Evolutionary conservation across 1,284 basidiomycete species (phyloP), one percentile per base, ranked within the genome.

Genomic region (Trametes versicolor): DNA sequence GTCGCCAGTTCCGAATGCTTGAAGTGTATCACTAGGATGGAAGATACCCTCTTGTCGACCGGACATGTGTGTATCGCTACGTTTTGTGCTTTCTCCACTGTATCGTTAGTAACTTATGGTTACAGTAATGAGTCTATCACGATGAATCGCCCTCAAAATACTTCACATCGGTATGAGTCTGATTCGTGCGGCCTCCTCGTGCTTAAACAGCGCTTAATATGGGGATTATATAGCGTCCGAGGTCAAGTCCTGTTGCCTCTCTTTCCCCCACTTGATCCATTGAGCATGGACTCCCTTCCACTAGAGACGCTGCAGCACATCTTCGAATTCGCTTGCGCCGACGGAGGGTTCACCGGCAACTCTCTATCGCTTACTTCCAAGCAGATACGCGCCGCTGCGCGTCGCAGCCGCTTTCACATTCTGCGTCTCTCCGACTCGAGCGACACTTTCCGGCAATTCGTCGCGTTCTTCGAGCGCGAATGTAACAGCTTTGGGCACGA

Each of bases 11-110:
- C 45, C 39, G 49, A 25, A 57, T 13, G 34, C 37, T 27, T 62
- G 60, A 62, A 51, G 25, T 62, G 60, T 56, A 56, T 52, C 13
- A 34, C 27, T 45, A 36, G 21, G 32, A 45, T 15, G 39, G 54
- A 62, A 45, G 54, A 62, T 62, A 62, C 61, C 61, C 53, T 21
- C 2, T 34, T 37, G 50, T 23, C 36, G 39, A 36, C 37, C 9
- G 45, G 52, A 41, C 52, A 45, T 45, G 61, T 57, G 48, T 62
- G 61, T 62, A 62, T 51, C 61, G 27, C 32, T 62, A 62, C 47
- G 39, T 34, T 37, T 43, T 62, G 49, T 56, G 23, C n/a, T 52
- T 49, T 54, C 25, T 21, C 12, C 29, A 10, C 15, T 57, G 61
- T 55, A 61, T 52, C 29, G 45, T n/a, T 53, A 47, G 34, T 53